phyloP scores from a whole-genome alignment of 2,329 filamentous ascomycete species.

The Dactylellina drechsleri region DNA sequence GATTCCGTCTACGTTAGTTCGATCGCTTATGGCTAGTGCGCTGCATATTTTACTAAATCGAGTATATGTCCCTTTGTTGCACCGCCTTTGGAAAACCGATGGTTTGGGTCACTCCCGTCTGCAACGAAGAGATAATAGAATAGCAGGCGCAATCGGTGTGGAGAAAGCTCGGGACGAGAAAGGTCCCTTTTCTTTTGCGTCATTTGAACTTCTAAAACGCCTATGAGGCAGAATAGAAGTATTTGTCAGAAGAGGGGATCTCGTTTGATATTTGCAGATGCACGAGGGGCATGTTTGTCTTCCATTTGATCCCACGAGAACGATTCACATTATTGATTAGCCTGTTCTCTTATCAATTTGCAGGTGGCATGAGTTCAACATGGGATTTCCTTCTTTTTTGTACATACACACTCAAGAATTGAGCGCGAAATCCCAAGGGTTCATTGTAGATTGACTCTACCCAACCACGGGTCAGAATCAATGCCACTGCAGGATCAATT shows the following conservation, averaged over 20 bases:
- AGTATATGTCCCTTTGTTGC: conserved; percentile 46
- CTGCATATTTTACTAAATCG: conserved; percentile 48
- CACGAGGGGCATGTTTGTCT: conserved; percentile 22
- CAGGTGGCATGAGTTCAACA: too few relatives aligned
- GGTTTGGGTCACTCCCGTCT: conserved; percentile 50
- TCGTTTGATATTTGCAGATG: conserved; percentile 26
- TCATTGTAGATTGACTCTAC: too few relatives aligned
- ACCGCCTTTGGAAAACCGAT: conserved; percentile 46
- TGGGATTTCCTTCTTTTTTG: too few relatives aligned
- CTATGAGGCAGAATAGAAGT: conserved; percentile 47
- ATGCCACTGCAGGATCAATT: too few relatives aligned
- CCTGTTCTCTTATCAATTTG: too few relatives aligned
- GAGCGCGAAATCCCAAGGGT: too few relatives aligned
- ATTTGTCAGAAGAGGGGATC: conserved; percentile 38
- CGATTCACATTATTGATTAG: conserved; percentile 2
- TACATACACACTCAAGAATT: too few relatives aligned
- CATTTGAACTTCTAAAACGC: conserved; percentile 37
- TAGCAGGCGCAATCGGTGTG: conserved; percentile 40
- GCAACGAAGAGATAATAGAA: conserved; percentile 45
- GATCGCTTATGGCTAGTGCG: conserved; percentile 36
- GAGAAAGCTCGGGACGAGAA: conserved; percentile 21
- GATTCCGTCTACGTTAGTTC: conserved; percentile 24
- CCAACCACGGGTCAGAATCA: too few relatives aligned
- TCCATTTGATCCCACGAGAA: conserved; percentile 36
- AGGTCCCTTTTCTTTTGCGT: conserved; percentile 31